Conservation (phyloP, 164 flowering plant species). For the Berberis vulgaris region DNA sequence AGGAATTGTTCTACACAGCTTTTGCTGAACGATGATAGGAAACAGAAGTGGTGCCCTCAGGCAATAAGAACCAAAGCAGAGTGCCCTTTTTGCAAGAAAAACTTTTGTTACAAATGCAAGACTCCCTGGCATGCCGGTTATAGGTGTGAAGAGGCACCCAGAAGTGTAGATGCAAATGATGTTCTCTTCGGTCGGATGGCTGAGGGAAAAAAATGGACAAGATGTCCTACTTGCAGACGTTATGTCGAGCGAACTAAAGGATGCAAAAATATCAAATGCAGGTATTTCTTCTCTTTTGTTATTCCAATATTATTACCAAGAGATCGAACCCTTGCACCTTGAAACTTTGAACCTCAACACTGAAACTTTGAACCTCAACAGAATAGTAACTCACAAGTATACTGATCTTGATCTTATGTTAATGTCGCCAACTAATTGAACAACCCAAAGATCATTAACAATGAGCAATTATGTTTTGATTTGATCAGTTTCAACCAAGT, state of each 20-base stretch:
- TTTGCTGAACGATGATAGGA: not conserved
- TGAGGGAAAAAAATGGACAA: not conserved
- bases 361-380: too few species aligned
- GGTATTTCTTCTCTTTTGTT: not conserved
- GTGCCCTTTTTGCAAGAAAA: constrained; percentile 2
- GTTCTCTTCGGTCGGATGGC: not conserved
- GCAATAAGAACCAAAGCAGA: not conserved
- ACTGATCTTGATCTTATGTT: too few species aligned
- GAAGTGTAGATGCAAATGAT: not conserved
- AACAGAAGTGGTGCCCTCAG: too few species aligned
- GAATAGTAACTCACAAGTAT: too few species aligned
- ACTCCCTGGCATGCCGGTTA: constrained; percentile 1
- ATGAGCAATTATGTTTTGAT: too few species aligned
- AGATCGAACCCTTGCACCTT: too few species aligned
- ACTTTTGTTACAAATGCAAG: not conserved
- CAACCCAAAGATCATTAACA: too few species aligned
- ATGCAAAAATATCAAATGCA: not conserved
- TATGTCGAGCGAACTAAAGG: not conserved
- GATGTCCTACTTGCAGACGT: not conserved
- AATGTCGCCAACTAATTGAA: too few species aligned
- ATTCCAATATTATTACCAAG: not conserved
- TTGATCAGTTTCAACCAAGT: too few species aligned
- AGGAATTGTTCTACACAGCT: not conserved
- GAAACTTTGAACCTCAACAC: too few species aligned
- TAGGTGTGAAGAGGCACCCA: not conserved